Percentiles rank a stretch among this genome's conserved stretches.
These are phyloP conservation scores for Auricularia cornea DNA, from an alignment of 768 basidiomycete genomes.

Conservation along the genomic window DNA sequence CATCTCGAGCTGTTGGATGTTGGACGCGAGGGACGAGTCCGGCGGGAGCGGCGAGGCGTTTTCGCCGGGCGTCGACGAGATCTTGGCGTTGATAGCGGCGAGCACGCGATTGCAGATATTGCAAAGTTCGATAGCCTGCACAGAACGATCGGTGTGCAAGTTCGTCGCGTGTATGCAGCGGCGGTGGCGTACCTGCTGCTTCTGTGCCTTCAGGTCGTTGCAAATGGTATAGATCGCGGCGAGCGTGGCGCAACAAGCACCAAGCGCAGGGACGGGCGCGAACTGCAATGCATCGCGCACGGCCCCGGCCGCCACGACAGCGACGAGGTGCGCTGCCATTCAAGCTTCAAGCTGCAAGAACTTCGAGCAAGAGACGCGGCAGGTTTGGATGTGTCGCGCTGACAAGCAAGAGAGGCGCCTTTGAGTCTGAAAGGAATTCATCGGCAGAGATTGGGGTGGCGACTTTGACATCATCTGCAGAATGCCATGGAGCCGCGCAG, in stretches of 20 bases:
- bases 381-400: too few relatives aligned
- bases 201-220: not conserved
- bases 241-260: not conserved
- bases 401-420: too few relatives aligned
- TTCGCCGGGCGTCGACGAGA: not conserved
- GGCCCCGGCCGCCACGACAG: not conserved
- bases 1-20: not conserved
- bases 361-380: too few relatives aligned
- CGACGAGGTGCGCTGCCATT: not conserved
- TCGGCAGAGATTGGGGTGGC: not conserved
- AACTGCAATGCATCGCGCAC: not conserved
- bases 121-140: not conserved
- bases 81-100: not conserved
- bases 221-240: not conserved
- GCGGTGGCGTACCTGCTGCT: not conserved
- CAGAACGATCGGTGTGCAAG: not conserved
- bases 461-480: not conserved
- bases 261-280: not conserved
- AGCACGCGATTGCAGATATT: not conserved
- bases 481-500: not conserved
- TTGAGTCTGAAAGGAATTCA: not conserved
- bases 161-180: too few relatives aligned
- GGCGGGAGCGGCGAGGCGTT: not conserved
- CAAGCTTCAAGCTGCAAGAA: too few relatives aligned
- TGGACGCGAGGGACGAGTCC: not conserved